Percentiles rank a stretch among this genome's conserved stretches.
Conservation (phyloP, 2,329 filamentous ascomycete species). For the Penicillium sp. region DNA sequence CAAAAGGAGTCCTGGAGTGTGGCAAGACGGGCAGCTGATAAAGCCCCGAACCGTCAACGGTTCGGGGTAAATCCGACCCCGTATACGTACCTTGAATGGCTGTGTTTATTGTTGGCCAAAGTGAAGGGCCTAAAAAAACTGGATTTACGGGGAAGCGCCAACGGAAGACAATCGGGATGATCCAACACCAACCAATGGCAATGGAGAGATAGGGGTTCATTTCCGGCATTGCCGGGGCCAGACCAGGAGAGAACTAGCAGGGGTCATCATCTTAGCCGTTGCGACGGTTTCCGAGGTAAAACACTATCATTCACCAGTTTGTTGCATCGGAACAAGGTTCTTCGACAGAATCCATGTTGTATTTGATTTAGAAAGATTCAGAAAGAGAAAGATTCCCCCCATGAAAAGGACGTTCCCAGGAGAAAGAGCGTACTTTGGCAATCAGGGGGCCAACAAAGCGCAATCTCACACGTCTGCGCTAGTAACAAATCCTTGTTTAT, state of each 20-base stretch:
- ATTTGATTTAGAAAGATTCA: no score
- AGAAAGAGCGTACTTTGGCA: neutral
- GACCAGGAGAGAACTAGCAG: neutral
- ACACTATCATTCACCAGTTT: no score
- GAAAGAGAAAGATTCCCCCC: neutral
- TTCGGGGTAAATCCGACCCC: conserved; percentile 12
- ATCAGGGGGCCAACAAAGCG: neutral
- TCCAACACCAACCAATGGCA: neutral
- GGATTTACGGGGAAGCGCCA: neutral
- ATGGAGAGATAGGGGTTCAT: neutral
- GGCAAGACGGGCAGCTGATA: conserved; percentile 9
- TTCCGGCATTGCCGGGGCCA: neutral
- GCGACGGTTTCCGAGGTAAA: no score
- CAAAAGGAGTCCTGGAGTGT: neutral
- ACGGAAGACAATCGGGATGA: neutral
- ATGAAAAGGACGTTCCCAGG: neutral
- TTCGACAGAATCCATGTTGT: neutral
- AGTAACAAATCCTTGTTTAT: neutral
- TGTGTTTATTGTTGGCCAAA: neutral
- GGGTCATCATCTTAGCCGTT: neutral
- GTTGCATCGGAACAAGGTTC: neutral
- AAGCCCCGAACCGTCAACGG: conserved; percentile 2
- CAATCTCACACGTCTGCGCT: neutral
- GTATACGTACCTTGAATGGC: conserved; percentile 8
- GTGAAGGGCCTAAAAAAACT: neutral